Evolutionary conservation across 768 basidiomycete species (phyloP).

Genomic region (Phlebiopsis flavidoalba): DNA sequence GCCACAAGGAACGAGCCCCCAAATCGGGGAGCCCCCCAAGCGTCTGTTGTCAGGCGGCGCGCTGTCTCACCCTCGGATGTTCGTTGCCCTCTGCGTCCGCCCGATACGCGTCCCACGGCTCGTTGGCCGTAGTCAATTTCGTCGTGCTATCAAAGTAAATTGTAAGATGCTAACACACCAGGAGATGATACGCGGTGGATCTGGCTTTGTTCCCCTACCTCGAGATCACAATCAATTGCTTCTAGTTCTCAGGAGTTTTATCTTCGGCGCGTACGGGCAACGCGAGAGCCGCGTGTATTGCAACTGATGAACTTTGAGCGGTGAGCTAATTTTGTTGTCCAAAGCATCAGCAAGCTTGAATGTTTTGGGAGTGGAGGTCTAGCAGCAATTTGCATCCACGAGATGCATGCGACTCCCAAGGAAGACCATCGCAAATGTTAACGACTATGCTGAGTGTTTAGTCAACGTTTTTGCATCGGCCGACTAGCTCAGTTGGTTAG

Average conservation of each 20-base stretch:
- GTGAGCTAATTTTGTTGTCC: no score
- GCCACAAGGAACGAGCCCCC: background rate
- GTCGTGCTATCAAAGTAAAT: background rate
- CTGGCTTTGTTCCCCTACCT: background rate
- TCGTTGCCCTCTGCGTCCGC: background rate
- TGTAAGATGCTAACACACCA: background rate
- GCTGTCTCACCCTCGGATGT: background rate
- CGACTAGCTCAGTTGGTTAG: constrained; percentile 94
- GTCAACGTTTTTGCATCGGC: constrained; percentile 34
- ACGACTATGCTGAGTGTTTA: no score
- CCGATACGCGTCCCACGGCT: background rate
- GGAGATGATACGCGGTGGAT: background rate
- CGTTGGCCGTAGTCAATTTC: background rate
- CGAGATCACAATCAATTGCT: background rate
- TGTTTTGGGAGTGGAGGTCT: no score
- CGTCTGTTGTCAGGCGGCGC: constrained; percentile 3
- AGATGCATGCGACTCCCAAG: no score
- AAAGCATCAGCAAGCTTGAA: no score
- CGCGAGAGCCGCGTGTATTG: background rate
- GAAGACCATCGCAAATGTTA: no score
- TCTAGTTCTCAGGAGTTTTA: background rate
- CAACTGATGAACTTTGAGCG: no score
- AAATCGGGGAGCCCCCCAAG: background rate
- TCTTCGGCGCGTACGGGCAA: background rate
- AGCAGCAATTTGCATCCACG: no score